Evolutionary conservation across 768 basidiomycete species (phyloP), one percentile per base, ranked within the genome.

Genomic region (Suillus clintonianus): DNA sequence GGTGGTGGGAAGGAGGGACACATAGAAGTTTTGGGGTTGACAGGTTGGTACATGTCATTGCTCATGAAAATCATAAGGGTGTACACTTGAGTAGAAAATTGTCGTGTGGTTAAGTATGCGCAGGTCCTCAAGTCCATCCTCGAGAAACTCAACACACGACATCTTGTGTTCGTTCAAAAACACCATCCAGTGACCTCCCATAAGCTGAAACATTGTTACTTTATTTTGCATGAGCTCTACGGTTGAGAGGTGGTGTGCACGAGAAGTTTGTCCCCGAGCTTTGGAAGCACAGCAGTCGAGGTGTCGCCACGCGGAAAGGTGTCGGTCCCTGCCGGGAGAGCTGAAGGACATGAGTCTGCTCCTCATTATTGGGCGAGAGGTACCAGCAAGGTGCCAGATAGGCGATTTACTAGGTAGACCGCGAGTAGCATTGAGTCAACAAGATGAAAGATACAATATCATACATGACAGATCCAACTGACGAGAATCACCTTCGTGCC

Each of bases 11-110:
- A 27, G 27, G 27, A 50, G 54, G 84, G 81, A 13, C 78, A 78
- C 62, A 74, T 92, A 17, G 89, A 93, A 70, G 85, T 92, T 32
- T 94, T 91, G 90, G 91, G 92, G 0, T 76, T 94, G 70, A 92
- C 92, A 24, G 92, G 91, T 41, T 93, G 91, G 90, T 94, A 92
- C 77, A 79, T 92, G 60, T 83, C 82, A 53, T 68, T 84, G 55
- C 75, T 92, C 68, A 85, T 91, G 85, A 83, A 79, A 65, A 77
- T 76, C 22, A 70, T 91, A 66, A 75, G 77, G 55, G 77, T 85
- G 39, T 83, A 86, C 70, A 27, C 24, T 50, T 50, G 48, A 50
- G 7, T 15, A 27, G 17, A 76, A 74, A 1, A 11, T 30, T 30
- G 17, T 51, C 19, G 17, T 19, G 5, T 53, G 17, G 30, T n/a